Percentiles rank a stretch among this genome's conserved stretches.
Evolutionary conservation across 2,329 filamentous ascomycete species (phyloP).

Genomic region (Exophiala mesophila): DNA sequence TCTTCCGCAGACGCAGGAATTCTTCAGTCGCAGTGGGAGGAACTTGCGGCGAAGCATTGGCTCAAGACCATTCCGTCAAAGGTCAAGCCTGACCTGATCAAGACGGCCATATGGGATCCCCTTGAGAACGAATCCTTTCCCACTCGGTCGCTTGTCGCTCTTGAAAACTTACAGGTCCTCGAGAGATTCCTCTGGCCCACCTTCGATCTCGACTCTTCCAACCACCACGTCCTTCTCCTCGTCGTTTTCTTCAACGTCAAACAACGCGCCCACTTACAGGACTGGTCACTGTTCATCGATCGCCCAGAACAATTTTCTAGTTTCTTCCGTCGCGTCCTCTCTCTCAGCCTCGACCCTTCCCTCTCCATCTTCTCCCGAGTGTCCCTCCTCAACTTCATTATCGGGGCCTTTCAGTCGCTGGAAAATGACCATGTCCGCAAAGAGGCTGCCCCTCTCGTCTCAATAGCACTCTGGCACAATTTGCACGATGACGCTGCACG

Average conservation of each 20-base stretch:
- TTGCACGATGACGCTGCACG: constrained; percentile 71
- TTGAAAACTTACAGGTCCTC: constrained; percentile 86
- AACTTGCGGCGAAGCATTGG: constrained; percentile 82
- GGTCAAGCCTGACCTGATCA: constrained; percentile 78
- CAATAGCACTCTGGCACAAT: constrained; percentile 94
- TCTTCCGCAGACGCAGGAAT: neutral
- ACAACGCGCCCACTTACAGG: constrained; percentile 75
- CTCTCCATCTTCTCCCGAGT: constrained; percentile 64
- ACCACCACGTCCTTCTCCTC: constrained; percentile 85
- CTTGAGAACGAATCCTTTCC: constrained; percentile 77
- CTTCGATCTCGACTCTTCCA: constrained; percentile 81
- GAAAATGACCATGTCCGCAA: constrained; percentile 86
- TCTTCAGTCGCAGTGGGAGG: constrained; percentile 46
- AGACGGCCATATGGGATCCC: constrained; percentile 81
- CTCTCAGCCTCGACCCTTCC: constrained; percentile 71
- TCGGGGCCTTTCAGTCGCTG: constrained; percentile 86
- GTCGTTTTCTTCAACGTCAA: constrained; percentile 84
- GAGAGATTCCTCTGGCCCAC: constrained; percentile 96
- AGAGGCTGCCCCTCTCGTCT: constrained; percentile 91
- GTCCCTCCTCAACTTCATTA: constrained; percentile 83
- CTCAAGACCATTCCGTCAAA: constrained; percentile 52
- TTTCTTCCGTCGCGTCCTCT: constrained; percentile 83
- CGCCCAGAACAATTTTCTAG: constrained; percentile 77
- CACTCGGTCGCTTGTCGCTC: constrained; percentile 68
- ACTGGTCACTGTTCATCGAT: constrained; percentile 76